These are phyloP conservation scores for Ajuga reptans DNA, from an alignment of 305 asterid genomes.

Conservation along the genomic window DNA sequence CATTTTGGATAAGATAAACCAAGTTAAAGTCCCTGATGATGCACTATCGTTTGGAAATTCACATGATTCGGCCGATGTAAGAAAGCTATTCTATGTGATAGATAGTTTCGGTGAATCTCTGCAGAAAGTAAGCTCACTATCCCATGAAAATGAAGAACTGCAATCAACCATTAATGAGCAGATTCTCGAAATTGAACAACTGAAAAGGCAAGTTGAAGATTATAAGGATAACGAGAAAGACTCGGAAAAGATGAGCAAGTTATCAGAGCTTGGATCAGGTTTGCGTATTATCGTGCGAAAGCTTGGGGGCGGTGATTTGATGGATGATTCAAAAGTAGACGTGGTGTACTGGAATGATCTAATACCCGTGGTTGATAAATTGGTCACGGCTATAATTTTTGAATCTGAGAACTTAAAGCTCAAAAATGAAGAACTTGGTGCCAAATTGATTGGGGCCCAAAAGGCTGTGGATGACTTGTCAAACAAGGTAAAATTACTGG, in stretches of 20 bases:
- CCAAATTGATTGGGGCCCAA: constrained; percentile 56
- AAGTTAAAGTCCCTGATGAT: constrained; percentile 43
- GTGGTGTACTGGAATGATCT: constrained; percentile 22
- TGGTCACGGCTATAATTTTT: constrained; percentile 36
- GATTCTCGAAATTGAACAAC: constrained; percentile 46
- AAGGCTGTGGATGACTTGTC: constrained; percentile 65
- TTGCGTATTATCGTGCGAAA: constrained; percentile 51
- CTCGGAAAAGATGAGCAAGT: constrained; percentile 40
- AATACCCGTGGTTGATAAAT: constrained; percentile 54
- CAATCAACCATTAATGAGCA: constrained; percentile 50
- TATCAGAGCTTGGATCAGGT: constrained; percentile 50
- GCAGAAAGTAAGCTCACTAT: constrained; percentile 45
- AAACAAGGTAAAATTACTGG: constrained; percentile 58
- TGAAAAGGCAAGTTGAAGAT: constrained; percentile 50
- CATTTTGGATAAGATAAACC: constrained; percentile 57
- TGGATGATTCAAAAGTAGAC: constrained; percentile 41
- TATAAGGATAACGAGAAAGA: constrained; percentile 32
- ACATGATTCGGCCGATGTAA: constrained; percentile 36
- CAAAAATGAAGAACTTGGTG: constrained; percentile 59
- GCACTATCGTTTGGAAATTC: constrained; percentile 35
- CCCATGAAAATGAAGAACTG: constrained; percentile 50
- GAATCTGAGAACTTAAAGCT: constrained; percentile 66
- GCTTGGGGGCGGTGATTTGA: constrained; percentile 58
- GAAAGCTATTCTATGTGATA: constrained; percentile 63
- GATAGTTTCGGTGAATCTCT: constrained; percentile 46